Evolutionary conservation across 352 stramenopile species (phyloP), one percentile per base, ranked within the genome.

Genomic region (Sclerospora graminicola): DNA sequence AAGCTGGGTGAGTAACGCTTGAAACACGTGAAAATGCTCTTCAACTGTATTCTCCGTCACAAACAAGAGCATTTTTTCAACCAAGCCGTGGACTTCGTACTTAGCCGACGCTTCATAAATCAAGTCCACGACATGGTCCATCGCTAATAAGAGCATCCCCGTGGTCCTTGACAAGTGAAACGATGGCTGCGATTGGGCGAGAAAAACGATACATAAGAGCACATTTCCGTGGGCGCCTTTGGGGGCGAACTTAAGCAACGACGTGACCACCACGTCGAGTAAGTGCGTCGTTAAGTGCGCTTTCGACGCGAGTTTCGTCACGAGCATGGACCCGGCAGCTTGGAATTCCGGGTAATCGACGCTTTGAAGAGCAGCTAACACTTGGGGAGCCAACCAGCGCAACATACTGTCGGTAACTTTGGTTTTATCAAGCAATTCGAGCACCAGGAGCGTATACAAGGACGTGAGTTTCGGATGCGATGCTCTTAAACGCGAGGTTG

Each of bases 291-390:
- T n/a, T n/a, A n/a, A n/a, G n/a, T n/a, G n/a, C n/a, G 77, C 73
- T 57, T 90, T 89, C 26, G 82, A 83, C 39, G 77, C 63, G 16
- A 93, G 47, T 54, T 93, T 93, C 6, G 78, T 90, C 31, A 85
- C 50, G 38, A 91, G 60, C 78, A 93, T 93, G 53, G 88, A 93
- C 26, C 74, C 76, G 8, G 79, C 72, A 0, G 74, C 71, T 60
- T 93, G 82, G 37, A 89, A 63, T 48, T 93, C 82, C 5, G 79
- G 76, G 37, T 83, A 81, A 1, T 31, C 48, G 10, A 60, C 63
- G 52, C 63, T 74, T 48, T 89, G 87, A 28, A 90, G 69, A 45
- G 79, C 69, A 6, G 56, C 45, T 1, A 93, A 54, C 13, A 91
- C 45, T 42, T 93, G 74, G 23, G 82, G 82, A 9, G 89, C 70